Evolutionary conservation across 768 basidiomycete genomes (phyloP).

Genomic region (Xanthoconium stramineum): DNA sequence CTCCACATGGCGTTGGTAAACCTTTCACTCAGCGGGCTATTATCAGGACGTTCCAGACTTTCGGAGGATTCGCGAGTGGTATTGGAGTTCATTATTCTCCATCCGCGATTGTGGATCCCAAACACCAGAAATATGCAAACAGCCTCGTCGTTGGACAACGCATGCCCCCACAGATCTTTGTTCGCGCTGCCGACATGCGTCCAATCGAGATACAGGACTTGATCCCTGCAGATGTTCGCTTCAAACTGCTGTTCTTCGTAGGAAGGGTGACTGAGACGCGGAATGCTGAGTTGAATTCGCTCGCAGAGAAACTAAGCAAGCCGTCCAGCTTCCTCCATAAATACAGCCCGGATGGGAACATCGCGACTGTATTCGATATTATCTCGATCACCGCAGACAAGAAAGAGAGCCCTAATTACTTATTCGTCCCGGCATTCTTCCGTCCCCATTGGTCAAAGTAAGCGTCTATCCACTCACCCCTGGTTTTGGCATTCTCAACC

Average conservation of each 20-base stretch:
- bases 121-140: conserved; percentile 27
- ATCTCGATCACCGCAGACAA: conserved; percentile 21
- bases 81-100: conserved; percentile 38
- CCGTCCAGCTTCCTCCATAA: conserved; percentile 26
- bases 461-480: background rate
- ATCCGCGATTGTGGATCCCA: conserved; percentile 31
- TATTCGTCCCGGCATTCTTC: conserved; percentile 26
- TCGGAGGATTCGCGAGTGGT: conserved; percentile 35
- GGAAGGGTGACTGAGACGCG: conserved; percentile 24
- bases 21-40: background rate
- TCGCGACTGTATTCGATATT: conserved; percentile 28
- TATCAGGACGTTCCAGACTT: conserved; percentile 33
- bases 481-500: background rate
- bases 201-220: conserved; percentile 39
- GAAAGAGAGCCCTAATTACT: conserved; percentile 32
- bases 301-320: conserved; percentile 26
- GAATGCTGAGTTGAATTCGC: conserved; percentile 15
- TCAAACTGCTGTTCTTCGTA: conserved; percentile 35
- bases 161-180: conserved; percentile 32
- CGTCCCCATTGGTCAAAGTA: conserved; percentile 2
- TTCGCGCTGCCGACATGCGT: conserved; percentile 34
- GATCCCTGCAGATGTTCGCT: conserved; percentile 33
- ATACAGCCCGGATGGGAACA: conserved; percentile 17
- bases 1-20: background rate
- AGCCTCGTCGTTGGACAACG: conserved; percentile 34